phyloP scores from a whole-genome alignment of 768 basidiomycete species.

The Holtermanniella nyarrowii region DNA sequence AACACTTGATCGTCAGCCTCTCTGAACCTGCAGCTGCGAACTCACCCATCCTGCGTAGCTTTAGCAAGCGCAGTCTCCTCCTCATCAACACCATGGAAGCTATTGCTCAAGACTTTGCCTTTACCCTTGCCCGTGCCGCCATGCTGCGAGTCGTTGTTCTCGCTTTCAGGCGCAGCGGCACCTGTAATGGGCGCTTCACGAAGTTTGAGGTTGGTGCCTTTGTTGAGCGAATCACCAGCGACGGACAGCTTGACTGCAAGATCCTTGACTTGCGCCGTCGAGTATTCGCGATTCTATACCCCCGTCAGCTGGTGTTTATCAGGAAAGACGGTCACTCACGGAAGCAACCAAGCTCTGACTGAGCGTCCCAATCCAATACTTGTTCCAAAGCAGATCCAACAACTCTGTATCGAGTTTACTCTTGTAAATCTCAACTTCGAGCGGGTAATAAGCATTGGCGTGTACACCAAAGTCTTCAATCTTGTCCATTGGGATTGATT shows the following conservation, averaged over 20 bases:
- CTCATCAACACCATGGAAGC: constrained; percentile 48
- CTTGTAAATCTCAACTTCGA: constrained; percentile 94
- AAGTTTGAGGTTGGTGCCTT: constrained; percentile 45
- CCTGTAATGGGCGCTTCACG: constrained; percentile 44
- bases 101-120: constrained; percentile 44
- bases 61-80: constrained; percentile 79
- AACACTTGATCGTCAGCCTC: constrained; percentile 47
- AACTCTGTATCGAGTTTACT: constrained; percentile 76
- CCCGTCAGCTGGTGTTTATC: neutral
- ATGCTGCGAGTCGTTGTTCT: constrained; percentile 5
- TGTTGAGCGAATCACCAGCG: constrained; percentile 22
- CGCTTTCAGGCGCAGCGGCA: constrained; percentile 7
- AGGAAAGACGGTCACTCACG: constrained; percentile 44
- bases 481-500: constrained; percentile 90
- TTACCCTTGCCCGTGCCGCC: constrained; percentile 43
- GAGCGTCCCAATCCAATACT: constrained; percentile 97
- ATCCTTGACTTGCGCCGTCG: constrained; percentile 81
- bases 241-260: constrained; percentile 68
- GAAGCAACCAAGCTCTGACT: constrained; percentile 87
- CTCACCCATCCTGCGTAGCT: constrained; percentile 81
- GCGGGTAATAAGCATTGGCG: constrained; percentile 86
- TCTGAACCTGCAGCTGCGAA: constrained; percentile 1
- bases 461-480: constrained; percentile 99
- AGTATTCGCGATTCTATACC: constrained; percentile 78
- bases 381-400: constrained; percentile 89